Conservation (phyloP, 192 early-diverging fungal genomes). For the Coemansia sp. region DNA sequence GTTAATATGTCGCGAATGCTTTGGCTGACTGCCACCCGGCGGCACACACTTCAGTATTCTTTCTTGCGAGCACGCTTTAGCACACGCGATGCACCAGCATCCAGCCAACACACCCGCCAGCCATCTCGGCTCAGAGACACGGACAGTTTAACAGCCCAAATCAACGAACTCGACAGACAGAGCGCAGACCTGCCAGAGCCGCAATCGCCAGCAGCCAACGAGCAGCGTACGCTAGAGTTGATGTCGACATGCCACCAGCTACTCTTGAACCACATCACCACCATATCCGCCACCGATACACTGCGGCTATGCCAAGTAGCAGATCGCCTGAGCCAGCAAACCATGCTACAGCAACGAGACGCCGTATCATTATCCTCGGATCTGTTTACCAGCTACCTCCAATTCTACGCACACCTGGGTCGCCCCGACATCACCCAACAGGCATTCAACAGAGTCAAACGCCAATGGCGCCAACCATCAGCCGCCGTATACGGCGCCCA, state of each 20-base stretch:
- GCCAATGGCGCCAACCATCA: constrained; percentile 27
- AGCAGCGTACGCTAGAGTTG: not conserved
- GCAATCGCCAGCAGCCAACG: not conserved
- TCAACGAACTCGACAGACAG: not conserved
- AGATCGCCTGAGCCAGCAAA: constrained; percentile 22
- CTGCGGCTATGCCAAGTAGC: constrained; percentile 23
- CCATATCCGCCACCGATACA: not conserved
- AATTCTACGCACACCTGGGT: constrained; percentile 43
- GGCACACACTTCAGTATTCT: not conserved
- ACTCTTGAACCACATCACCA: not conserved
- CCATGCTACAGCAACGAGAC: constrained; percentile 6
- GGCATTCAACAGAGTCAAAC: constrained; percentile 12
- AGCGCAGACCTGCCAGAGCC: not conserved
- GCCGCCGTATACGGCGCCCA: constrained; percentile 22
- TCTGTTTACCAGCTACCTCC: constrained; percentile 22
- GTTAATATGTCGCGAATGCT: constrained; percentile 12
- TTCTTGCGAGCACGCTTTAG: not conserved
- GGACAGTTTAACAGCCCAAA: not conserved
- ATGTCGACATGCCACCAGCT: constrained; percentile 10
- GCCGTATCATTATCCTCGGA: not conserved
- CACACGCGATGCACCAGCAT: not conserved
- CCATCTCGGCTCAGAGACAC: not conserved
- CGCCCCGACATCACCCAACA: constrained; percentile 45
- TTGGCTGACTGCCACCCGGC: not conserved
- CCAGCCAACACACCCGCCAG: not conserved